Evolutionary conservation across 768 basidiomycete genomes (phyloP).

Genomic region (Lactarius psammicola): DNA sequence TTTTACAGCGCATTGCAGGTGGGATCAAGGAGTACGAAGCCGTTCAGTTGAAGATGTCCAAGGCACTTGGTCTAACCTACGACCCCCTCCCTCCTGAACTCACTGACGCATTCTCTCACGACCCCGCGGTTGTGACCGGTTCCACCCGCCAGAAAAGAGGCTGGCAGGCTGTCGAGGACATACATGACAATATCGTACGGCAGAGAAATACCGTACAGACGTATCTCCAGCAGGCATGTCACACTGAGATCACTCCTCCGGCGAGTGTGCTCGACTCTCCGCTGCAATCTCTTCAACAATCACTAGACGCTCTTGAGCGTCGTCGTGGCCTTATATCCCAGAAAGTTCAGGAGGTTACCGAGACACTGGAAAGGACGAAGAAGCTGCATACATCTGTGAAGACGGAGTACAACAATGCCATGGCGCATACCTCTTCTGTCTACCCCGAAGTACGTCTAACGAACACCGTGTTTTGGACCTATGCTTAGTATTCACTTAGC

Average conservation of each 20-base stretch:
- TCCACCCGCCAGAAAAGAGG: constrained; percentile 58
- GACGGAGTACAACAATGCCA: constrained; percentile 59
- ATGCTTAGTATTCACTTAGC: constrained; percentile 39
- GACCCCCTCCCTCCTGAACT: constrained; percentile 59
- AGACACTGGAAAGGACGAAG: constrained; percentile 53
- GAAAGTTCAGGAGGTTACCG: constrained; percentile 50
- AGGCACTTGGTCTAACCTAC: constrained; percentile 47
- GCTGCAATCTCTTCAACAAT: constrained; percentile 48
- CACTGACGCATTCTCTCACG: constrained; percentile 71
- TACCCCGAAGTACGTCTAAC: constrained; percentile 64
- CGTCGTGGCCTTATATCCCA: constrained; percentile 45
- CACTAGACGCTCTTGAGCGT: constrained; percentile 50
- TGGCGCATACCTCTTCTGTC: constrained; percentile 67
- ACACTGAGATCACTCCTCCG: constrained; percentile 36
- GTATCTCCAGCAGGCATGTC: constrained; percentile 19
- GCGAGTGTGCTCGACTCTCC: constrained; percentile 47
- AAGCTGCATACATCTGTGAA: constrained; percentile 56
- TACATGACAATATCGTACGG: constrained; percentile 56
- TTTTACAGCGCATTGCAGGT: constrained; percentile 62
- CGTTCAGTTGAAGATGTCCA: constrained; percentile 52
- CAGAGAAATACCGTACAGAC: constrained; percentile 48
- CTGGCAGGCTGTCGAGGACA: constrained; percentile 77
- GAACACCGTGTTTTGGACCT: constrained; percentile 1
- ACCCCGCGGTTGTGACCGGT: constrained; percentile 73
- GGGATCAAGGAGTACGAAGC: constrained; percentile 65